phyloP scores from a whole-genome alignment of 2,329 filamentous ascomycete genomes.

The Furcasterigmium furcatum region DNA sequence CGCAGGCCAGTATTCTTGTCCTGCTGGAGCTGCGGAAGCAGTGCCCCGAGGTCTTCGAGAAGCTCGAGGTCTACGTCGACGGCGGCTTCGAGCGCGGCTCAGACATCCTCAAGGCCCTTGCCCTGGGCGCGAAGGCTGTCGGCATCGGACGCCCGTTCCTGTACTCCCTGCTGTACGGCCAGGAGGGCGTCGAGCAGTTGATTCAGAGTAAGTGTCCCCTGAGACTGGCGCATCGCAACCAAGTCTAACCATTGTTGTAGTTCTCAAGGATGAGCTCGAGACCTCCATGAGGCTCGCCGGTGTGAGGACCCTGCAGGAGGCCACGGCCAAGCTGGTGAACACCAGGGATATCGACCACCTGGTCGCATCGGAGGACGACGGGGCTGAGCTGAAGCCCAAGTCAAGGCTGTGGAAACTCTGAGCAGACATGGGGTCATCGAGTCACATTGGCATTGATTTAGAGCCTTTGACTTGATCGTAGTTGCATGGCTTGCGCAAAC shows the following conservation, averaged over 20 bases:
- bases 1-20: background rate
- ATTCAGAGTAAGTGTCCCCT: slow-evolving; percentile 42
- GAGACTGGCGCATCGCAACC: too few relatives aligned
- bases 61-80: slow-evolving; percentile 61
- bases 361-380: slow-evolving; percentile 12
- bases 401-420: background rate
- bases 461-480: too few relatives aligned
- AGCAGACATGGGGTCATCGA: background rate
- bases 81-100: slow-evolving; percentile 63
- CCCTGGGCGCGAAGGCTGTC: slow-evolving; percentile 60
- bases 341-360: slow-evolving; percentile 25
- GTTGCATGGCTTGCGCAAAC: too few relatives aligned
- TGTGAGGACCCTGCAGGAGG: slow-evolving; percentile 22
- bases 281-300: slow-evolving; percentile 52
- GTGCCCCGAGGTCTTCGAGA: slow-evolving; percentile 57
- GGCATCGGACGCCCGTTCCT: slow-evolving; percentile 61
- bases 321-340: slow-evolving; percentile 21
- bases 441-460: background rate
- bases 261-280: slow-evolving; percentile 58
- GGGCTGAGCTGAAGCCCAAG: background rate
- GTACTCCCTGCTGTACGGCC: slow-evolving; percentile 59
- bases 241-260: too few relatives aligned
- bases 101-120: slow-evolving; percentile 65
- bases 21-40: slow-evolving; percentile 61
- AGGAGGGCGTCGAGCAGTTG: slow-evolving; percentile 50